Evolutionary conservation across 2,329 filamentous ascomycete genomes (phyloP), one percentile per base, ranked within the genome.

Genomic region (Aspergillus sp.): DNA sequence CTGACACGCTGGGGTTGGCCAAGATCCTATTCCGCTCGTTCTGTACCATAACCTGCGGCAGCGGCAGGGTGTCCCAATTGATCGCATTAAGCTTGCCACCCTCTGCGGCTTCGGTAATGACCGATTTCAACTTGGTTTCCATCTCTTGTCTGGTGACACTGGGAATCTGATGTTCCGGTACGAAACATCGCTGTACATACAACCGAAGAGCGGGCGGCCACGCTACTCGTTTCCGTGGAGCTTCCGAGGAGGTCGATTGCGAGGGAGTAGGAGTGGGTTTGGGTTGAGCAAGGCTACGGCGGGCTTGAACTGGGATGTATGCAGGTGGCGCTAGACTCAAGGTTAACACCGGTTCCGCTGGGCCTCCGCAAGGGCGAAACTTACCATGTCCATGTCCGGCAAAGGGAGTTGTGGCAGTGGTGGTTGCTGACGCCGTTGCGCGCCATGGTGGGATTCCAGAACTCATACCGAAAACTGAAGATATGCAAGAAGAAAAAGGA

Each of bases 181-280:
- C 82, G 65, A 97, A 97, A 22, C 90, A 90, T 62, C 90, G 84
- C 61, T 90, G 85, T 27, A 97, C 91, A 71, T 96, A 97, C 56
- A 79, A 76, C 59, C 90, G 86, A 51, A 97, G 88, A n/a, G 85
- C 81, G 39, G 81, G 74, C 27, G 90, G 84, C 85, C 89, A 97
- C 58, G 86, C 82, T 60, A 83, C 73, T 85, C 77, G 72, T 71
- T 66, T 77, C 75, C 53, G 70, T 47, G 52, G 57, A 43, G 65
- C 66, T 44, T 73, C 66, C 53, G 71, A 65, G 20, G 66, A 57
- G 50, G 64, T 57, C 41, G 61, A 53, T 53, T 61, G 52, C 55
- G 60, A 56, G 54, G 62, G 45, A 55, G 53, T 17, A 38, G 55
- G 45, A 42, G 47, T 49, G 43, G 60, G 44, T 23, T 45, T 50